Evolutionary conservation across 139 green algal genomes (phyloP), one percentile per base, ranked within the genome.

Genomic region (Picochlorum sp.): DNA sequence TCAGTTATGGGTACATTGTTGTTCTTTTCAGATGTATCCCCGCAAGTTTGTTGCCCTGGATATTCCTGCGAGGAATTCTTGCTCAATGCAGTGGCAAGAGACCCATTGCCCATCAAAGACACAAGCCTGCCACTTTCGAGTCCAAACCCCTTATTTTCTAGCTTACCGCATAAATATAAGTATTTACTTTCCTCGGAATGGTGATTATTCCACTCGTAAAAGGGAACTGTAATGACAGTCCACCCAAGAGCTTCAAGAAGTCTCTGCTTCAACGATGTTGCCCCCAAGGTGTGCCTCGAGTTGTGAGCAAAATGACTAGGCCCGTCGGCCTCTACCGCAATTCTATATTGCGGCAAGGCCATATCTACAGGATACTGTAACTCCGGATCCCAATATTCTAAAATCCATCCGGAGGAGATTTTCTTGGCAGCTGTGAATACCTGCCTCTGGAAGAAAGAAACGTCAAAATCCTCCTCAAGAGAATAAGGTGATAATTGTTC

Each of bases 241-340:
- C 60, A 67, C 7, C 60, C 60, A 22, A 63, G 14, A 7, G 8
- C 18, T 25, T 7, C 33, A 10, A 61, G n/a, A 25, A 67, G 22
- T 25, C 60, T 56, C 9, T 35, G 9, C 33, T 61, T 61, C 8
- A 67, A n/a, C 8, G 28, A 14, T 31, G 49, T 67, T 3, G n/a
- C 13, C 24, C 60, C 60, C 28, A 67, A 25, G 4, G 29, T 30
- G 22, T 16, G 12, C 16, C n/a, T 20, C 26, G 29, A 31, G 22
- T 67, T 67, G 5, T 25, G 22, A 28, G 22, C 26, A 32, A 60
- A 67, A 22, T 67, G 60, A 18, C 16, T 44, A 24, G 60, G 60
- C 9, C 60, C 60, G 26, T 67, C 60, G 7, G 49, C 30, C 33
- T 67, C 60, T 10, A 67, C 31, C 2, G 54, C 60, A 5, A 67